phyloP scores from a whole-genome alignment of 192 early-diverging fungal genomes.

The Backusella tarrabulga region DNA sequence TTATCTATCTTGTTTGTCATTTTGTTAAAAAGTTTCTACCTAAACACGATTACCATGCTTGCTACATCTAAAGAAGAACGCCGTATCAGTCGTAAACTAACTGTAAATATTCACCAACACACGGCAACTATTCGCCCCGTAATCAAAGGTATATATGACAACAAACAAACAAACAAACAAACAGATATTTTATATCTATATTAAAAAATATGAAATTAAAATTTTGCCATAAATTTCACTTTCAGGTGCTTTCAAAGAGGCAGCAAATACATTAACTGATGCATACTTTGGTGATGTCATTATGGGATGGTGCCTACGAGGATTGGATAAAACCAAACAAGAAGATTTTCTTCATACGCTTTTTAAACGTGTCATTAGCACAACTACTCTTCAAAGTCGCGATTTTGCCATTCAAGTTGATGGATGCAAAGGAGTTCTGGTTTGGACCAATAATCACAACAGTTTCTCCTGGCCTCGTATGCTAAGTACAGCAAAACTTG shows the following conservation, averaged over 20 bases:
- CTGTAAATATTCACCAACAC: conserved; percentile 15
- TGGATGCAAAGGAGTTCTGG: conserved; percentile 32
- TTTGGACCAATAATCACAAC: conserved; percentile 18
- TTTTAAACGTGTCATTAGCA: conserved; percentile 27
- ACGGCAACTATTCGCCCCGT: conserved; percentile 25
- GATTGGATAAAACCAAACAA: conserved; percentile 6
- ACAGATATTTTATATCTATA: not conserved
- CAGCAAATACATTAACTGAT: conserved; percentile 23
- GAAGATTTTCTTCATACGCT: not conserved
- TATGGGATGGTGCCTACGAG: conserved; percentile 15
- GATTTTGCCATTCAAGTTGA: conserved; percentile 39
- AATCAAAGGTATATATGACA: conserved; percentile 23
- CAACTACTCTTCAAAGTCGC: conserved; percentile 19
- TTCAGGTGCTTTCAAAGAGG: conserved; percentile 33
- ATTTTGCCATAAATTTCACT: not conserved
- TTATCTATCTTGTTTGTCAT: not conserved
- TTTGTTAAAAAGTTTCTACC: not conserved
- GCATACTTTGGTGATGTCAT: conserved; percentile 22
- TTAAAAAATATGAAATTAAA: not conserved
- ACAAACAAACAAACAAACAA: not conserved
- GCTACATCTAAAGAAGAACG: not conserved
- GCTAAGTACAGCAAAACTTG: conserved; percentile 17
- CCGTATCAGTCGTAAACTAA: conserved; percentile 24
- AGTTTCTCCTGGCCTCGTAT: conserved; percentile 10
- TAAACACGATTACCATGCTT: not conserved